Evolutionary conservation across 2,329 filamentous ascomycete species (phyloP), one percentile per base, ranked within the genome.

Genomic region (Trichoderma afroharzianum): DNA sequence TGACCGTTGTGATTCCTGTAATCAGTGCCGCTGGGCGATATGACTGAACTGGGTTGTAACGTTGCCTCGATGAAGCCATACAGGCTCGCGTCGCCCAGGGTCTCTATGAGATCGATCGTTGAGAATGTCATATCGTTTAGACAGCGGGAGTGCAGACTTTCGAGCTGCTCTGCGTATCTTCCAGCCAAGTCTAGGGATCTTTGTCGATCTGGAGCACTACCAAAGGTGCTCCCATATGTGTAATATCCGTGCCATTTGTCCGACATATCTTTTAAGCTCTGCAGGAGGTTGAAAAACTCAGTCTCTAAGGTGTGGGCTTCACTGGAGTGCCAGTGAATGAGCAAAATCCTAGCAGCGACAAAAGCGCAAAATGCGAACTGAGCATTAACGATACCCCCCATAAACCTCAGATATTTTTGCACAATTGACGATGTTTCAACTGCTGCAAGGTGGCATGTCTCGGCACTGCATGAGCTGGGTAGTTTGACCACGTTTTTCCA

Each of bases 391-490:
- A 50, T 50, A 1, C 43, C 43, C 18, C 43, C 43, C 43, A 50
- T 50, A 50, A 21, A 24, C 18, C 47, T 43, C 1, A 87, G 77
- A 71, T 85, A 87, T 68, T 86, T 85, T 6, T 80, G 77, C 0
- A 81, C 81, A 33, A 87, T 87, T 1, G 80, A 82, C 0, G 84
- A 79, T 0, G 82, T 85, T 69, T 87, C 85, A 0, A 80, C 76
- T 0, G 85, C 84, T 0, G 85, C 85, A 0, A 80, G 75, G 43
- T 84, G 79, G 71, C 85, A 87, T 0, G 85, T 86, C 69, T 87
- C 85, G 2, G 84, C 83, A 62, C 83, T 86, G 53, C 80, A 85
- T 4, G 78, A 76, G 63, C 80, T 85, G 0, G 85, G 85, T 6
- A 86, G 73, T 68, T 66, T 77, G 72, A 75, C 84, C 3, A 86